Evolutionary conservation across 768 basidiomycete species (phyloP).

Genomic region (Lepiota brunneoincarnata): DNA sequence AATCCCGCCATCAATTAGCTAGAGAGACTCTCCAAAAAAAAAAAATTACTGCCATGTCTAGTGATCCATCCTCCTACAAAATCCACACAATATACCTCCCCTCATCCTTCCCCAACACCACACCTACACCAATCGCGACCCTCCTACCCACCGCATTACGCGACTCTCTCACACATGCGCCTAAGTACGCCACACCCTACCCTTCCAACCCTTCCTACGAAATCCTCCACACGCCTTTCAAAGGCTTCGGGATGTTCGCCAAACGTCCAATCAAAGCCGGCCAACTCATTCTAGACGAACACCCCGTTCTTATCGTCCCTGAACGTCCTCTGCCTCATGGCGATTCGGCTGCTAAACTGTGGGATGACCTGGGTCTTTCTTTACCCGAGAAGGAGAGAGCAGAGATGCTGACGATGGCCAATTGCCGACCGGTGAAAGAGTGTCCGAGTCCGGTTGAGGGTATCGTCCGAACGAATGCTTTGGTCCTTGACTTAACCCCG

Average conservation of each 20-base stretch:
- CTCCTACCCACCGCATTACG: background rate
- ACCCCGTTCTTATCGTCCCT: conserved; percentile 39
- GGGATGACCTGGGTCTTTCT: conserved; percentile 26
- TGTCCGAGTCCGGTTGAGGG: conserved; percentile 37
- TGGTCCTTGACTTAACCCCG: conserved; percentile 30
- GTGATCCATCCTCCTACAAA: background rate
- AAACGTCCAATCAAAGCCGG: conserved; percentile 28
- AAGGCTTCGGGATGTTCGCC: conserved; percentile 38
- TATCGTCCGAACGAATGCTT: conserved; percentile 41
- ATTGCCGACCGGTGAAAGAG: conserved; percentile 28
- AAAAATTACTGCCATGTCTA: too few relatives aligned
- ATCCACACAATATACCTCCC: conserved; percentile 8
- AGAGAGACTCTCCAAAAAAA: too few relatives aligned
- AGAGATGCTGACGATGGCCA: conserved; percentile 31
- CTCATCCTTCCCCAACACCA: background rate
- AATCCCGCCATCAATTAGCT: too few relatives aligned
- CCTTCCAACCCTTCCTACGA: conserved; percentile 16
- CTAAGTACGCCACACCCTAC: conserved; percentile 6
- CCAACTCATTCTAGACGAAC: conserved; percentile 33
- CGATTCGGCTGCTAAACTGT: conserved; percentile 20
- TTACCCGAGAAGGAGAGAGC: conserved; percentile 23
- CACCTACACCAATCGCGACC: conserved; percentile 8
- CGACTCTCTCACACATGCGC: background rate
- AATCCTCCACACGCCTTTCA: conserved; percentile 24
- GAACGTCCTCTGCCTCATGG: conserved; percentile 21